Conservation (phyloP, 306 rosid genomes). For the Bauhinia variegata region DNA sequence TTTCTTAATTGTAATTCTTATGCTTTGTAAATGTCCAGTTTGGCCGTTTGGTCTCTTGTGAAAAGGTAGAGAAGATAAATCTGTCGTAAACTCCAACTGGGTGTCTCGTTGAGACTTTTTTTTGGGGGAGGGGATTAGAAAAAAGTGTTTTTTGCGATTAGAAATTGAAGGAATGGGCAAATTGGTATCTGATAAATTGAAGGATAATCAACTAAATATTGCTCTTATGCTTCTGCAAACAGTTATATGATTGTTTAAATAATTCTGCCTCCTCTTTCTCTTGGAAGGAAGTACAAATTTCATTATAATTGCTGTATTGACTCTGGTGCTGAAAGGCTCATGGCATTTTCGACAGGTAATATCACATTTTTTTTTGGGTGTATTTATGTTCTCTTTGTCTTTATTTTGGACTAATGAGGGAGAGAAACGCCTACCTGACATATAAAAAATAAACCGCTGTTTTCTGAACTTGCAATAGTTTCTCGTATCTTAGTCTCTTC, state of each 20-base stretch:
- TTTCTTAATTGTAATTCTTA: background rate
- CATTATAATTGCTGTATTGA: conserved; percentile 73
- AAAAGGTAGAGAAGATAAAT: background rate
- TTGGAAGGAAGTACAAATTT: conserved; percentile 88
- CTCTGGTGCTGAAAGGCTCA: conserved; percentile 66
- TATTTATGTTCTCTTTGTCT: background rate
- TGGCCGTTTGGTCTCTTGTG: conserved; percentile 17
- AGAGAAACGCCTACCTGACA: background rate
- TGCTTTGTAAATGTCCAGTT: background rate
- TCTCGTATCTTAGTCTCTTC: background rate
- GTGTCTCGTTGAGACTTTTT: background rate
- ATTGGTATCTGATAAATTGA: background rate
- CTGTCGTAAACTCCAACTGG: background rate
- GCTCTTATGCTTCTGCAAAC: background rate
- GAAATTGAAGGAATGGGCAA: background rate
- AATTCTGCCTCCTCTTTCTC: background rate
- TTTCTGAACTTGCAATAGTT: background rate
- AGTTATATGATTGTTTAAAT: background rate
- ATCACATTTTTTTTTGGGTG: background rate
- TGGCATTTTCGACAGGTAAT: conserved; percentile 92
- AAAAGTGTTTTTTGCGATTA: too few species aligned
- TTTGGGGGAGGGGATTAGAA: too few species aligned
- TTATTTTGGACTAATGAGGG: background rate
- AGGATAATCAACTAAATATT: background rate
- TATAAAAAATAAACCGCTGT: background rate